These are phyloP conservation scores for Rhododendron simsii DNA, from an alignment of 148 eudicot genomes.

Conservation along the genomic window DNA sequence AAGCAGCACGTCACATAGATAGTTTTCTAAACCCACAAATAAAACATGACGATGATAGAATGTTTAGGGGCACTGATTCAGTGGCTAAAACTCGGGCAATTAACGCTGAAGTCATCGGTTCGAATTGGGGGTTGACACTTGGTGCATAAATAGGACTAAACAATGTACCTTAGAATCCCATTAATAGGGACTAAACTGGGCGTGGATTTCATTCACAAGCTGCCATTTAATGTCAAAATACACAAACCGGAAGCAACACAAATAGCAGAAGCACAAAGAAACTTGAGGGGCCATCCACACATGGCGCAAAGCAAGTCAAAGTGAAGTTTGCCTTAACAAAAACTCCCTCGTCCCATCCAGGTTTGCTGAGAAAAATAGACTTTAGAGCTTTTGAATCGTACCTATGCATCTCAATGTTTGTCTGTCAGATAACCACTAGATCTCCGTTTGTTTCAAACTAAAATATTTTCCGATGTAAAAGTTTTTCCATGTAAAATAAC, in stretches of 20 bases:
- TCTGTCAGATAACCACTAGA: not conserved
- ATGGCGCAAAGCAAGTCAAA: not conserved
- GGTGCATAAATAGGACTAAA: not conserved
- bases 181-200: not conserved
- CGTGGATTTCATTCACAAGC: not conserved
- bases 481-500: too few species aligned
- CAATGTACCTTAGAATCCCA: not conserved
- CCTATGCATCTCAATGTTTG: not conserved
- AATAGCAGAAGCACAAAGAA: not conserved
- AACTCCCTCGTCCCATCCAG: not conserved
- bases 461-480: too few species aligned
- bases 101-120: not conserved
- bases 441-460: too few species aligned
- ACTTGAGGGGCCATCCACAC: not conserved
- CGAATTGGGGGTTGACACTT: not conserved
- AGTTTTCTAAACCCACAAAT: not conserved
- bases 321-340: not conserved
- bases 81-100: not conserved
- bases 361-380: not conserved
- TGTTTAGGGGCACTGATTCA: not conserved
- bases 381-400: not conserved
- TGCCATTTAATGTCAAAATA: not conserved
- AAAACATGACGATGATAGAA: not conserved
- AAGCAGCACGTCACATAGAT: not conserved
- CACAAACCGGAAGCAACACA: not conserved